phyloP scores from a whole-genome alignment of 2,329 filamentous ascomycete species.

The Metarhizium album region DNA sequence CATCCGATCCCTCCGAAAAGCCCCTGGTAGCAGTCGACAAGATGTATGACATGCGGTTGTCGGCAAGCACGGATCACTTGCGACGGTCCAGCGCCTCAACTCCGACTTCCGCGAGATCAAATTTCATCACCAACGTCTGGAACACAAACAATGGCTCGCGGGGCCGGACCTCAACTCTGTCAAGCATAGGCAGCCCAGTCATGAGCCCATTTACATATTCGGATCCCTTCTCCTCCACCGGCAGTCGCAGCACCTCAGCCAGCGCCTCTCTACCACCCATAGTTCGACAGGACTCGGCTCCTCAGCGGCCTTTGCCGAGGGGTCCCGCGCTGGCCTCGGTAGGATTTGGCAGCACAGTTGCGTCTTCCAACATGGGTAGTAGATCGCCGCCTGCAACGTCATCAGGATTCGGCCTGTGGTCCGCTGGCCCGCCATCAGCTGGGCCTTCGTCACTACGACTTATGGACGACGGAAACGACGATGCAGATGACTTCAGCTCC shows the following conservation, averaged over 20 bases:
- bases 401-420: slow-evolving; percentile 21
- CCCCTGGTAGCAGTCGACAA: slow-evolving; percentile 39
- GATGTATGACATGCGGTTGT: slow-evolving; percentile 62
- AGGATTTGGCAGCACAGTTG: slow-evolving; percentile 8
- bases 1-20: slow-evolving; percentile 12
- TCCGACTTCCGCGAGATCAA: slow-evolving; percentile 22
- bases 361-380: slow-evolving; percentile 11
- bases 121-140: slow-evolving; percentile 22
- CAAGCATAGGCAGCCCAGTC: slow-evolving; percentile 12
- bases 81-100: slow-evolving; percentile 27
- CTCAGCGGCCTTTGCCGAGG: slow-evolving; percentile 15
- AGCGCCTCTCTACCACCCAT: slow-evolving; percentile 23
- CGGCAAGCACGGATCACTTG: slow-evolving; percentile 67
- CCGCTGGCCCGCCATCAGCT: slow-evolving; percentile 25
- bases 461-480: slow-evolving; percentile 34
- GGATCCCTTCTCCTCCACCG: slow-evolving; percentile 29
- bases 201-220: slow-evolving; percentile 28
- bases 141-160: slow-evolving; percentile 18
- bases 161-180: slow-evolving; percentile 23
- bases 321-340: slow-evolving; percentile 8
- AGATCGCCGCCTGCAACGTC: slow-evolving; percentile 11
- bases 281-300: slow-evolving; percentile 19
- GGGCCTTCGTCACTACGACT: slow-evolving; percentile 31
- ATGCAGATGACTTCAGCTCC: slow-evolving; percentile 36
- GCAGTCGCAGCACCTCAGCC: slow-evolving; percentile 34